A percentile compares a stretch with the other conserved stretches of the same genome.
phyloP scores from a whole-genome alignment of 352 stramenopile species.

The Pythium brachiatum region DNA sequence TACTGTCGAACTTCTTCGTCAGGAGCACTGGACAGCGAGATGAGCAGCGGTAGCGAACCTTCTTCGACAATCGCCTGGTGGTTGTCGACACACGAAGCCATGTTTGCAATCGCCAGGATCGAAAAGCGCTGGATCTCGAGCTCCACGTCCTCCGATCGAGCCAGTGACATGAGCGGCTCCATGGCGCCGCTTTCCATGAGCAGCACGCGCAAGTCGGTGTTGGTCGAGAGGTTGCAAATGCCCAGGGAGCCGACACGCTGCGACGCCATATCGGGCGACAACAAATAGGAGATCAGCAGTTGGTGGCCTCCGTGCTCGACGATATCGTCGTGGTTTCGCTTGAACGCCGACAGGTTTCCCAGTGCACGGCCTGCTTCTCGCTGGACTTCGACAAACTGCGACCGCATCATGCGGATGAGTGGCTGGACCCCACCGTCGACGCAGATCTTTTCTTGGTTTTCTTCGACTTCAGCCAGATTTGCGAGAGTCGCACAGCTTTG shows the following conservation, averaged over 20 bases:
- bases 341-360: constrained; percentile 91
- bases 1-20: constrained; percentile 95
- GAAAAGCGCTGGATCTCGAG: constrained; percentile 94
- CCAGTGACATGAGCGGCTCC: constrained; percentile 94
- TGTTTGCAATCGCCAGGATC: constrained; percentile 93
- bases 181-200: constrained; percentile 93
- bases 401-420: constrained; percentile 94
- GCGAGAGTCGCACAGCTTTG: constrained; percentile 92
- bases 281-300: constrained; percentile 93
- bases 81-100: constrained; percentile 93
- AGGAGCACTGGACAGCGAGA: constrained; percentile 93
- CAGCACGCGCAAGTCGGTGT: constrained; percentile 83
- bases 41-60: constrained; percentile 92
- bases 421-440: constrained; percentile 89
- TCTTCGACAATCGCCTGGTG: constrained; percentile 93
- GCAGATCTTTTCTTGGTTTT: constrained; percentile 95
- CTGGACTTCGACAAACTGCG: constrained; percentile 94
- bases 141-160: constrained; percentile 93
- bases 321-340: constrained; percentile 90
- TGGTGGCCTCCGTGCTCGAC: constrained; percentile 91
- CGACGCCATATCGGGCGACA: constrained; percentile 93
- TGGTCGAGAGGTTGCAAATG: constrained; percentile 95
- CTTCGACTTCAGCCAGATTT: constrained; percentile 93
- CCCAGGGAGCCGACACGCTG: constrained; percentile 92
- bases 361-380: constrained; percentile 89